Conservation (phyloP, 257 asterid species). For the Nicotiana otophora region DNA sequence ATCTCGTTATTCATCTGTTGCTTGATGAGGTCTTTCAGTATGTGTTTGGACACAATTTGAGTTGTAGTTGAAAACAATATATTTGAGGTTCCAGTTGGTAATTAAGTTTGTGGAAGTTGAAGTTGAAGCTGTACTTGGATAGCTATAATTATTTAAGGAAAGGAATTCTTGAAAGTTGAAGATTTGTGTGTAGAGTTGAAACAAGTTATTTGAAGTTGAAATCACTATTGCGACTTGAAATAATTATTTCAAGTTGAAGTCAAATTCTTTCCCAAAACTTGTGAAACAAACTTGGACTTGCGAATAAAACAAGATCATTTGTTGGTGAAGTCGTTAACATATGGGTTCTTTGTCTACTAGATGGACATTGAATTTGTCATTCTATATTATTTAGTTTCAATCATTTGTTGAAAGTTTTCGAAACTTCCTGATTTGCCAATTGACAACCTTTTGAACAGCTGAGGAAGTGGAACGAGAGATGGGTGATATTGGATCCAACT, state of each 20-base stretch:
- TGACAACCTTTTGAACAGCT: conserved; percentile 44
- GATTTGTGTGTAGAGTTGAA: background rate
- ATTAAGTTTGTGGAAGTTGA: background rate
- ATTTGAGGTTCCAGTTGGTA: no score
- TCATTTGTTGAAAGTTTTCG: conserved; percentile 10
- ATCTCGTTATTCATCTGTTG: background rate
- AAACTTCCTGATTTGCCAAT: conserved; percentile 8
- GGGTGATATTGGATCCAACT: conserved; percentile 97
- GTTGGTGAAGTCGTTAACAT: background rate
- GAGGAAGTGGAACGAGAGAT: conserved; percentile 97
- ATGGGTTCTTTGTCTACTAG: background rate
- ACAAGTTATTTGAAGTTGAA: background rate
- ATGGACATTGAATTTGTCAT: background rate
- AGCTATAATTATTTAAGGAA: background rate
- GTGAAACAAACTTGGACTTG: background rate
- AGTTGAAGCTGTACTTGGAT: background rate
- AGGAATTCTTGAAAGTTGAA: background rate
- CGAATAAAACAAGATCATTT: background rate
- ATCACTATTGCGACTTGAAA: background rate
- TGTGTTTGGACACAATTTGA: background rate
- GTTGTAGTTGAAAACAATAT: background rate
- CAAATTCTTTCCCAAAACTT: background rate
- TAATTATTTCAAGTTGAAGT: background rate
- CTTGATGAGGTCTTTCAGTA: background rate
- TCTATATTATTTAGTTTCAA: background rate